A percentile compares a stretch with the other conserved stretches of the same genome.
Evolutionary conservation across 345 rosid genomes (phyloP).

Genomic region (Eucalyptus fibrosa): DNA sequence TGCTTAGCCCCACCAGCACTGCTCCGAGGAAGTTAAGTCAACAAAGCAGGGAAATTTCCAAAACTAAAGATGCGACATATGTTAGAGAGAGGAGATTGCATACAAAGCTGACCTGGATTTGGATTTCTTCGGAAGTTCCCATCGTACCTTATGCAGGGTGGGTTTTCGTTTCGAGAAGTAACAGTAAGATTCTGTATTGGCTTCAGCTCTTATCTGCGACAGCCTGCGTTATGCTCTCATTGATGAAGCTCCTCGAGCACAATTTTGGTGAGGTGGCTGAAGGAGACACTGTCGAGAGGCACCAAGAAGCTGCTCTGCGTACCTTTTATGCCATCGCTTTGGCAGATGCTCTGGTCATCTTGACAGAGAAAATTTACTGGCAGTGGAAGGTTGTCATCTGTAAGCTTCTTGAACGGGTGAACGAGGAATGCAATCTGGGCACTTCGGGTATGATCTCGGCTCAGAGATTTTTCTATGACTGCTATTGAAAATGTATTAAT

Average conservation of each 20-base stretch:
- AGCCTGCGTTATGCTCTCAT: conserved; percentile 58
- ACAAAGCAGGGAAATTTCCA: background rate
- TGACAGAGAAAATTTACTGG: conserved; percentile 67
- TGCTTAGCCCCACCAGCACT: background rate
- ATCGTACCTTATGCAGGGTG: conserved; percentile 9
- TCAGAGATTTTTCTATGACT: conserved; percentile 62
- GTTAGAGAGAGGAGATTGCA: background rate
- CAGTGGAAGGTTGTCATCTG: background rate
- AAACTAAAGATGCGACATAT: background rate
- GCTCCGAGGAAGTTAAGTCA: conserved; percentile 2
- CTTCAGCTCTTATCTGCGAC: conserved; percentile 69
- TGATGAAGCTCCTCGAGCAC: conserved; percentile 44
- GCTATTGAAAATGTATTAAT: conserved; percentile 60
- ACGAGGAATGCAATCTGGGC: conserved; percentile 27
- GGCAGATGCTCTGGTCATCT: conserved; percentile 58
- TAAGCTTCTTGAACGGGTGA: too few species aligned
- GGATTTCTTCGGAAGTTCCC: too few species aligned
- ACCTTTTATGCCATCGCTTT: conserved; percentile 69
- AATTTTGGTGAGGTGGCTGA: conserved; percentile 49
- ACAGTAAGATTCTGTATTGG: conserved; percentile 67
- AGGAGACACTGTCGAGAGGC: conserved; percentile 52
- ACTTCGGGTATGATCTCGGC: conserved; percentile 41
- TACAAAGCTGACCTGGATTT: background rate
- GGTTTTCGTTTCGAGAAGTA: conserved; percentile 41
- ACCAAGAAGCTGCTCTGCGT: conserved; percentile 37